phyloP scores from a whole-genome alignment of 305 asterid species.

The Salvia sclarea region DNA sequence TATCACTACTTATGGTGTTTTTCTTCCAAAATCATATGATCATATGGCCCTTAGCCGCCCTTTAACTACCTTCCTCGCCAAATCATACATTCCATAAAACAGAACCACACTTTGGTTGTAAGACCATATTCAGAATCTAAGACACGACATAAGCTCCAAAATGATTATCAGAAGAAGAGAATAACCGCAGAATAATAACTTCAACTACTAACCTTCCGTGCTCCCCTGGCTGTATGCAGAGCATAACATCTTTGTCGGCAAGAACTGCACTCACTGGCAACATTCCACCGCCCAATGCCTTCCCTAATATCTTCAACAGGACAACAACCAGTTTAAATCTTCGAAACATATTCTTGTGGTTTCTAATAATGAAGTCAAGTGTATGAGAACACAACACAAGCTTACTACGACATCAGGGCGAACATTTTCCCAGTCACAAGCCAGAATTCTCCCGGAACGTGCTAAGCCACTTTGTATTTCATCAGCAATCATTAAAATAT shows the following conservation, averaged over 20 bases:
- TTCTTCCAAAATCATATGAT: too few relatives aligned
- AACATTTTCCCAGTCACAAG: constrained; percentile 93
- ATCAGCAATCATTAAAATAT: constrained; percentile 91
- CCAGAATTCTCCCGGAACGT: constrained; percentile 84
- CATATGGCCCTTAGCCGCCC: too few relatives aligned
- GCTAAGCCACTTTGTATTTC: constrained; percentile 98
- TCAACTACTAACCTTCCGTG: constrained; percentile 77
- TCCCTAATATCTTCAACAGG: constrained; percentile 74
- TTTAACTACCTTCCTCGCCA: too few relatives aligned
- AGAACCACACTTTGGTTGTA: background rate
- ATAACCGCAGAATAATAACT: background rate
- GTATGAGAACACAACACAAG: constrained; percentile 6
- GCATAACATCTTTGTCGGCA: constrained; percentile 93
- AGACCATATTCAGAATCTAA: background rate
- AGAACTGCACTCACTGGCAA: constrained; percentile 96
- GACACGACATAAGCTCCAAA: background rate
- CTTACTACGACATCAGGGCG: constrained; percentile 91
- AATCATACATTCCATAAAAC: background rate
- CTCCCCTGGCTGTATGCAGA: constrained; percentile 96
- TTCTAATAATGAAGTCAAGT: constrained; percentile 1
- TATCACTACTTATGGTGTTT: too few relatives aligned
- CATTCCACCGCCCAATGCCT: constrained; percentile 98
- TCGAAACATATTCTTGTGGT: constrained; percentile 5
- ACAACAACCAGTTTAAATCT: constrained; percentile 23
- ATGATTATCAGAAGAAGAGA: background rate